Evolutionary conservation across 805 yeast genomes (phyloP), one percentile per base, ranked within the genome.

Genomic region (Pachysolen tannophilus): DNA sequence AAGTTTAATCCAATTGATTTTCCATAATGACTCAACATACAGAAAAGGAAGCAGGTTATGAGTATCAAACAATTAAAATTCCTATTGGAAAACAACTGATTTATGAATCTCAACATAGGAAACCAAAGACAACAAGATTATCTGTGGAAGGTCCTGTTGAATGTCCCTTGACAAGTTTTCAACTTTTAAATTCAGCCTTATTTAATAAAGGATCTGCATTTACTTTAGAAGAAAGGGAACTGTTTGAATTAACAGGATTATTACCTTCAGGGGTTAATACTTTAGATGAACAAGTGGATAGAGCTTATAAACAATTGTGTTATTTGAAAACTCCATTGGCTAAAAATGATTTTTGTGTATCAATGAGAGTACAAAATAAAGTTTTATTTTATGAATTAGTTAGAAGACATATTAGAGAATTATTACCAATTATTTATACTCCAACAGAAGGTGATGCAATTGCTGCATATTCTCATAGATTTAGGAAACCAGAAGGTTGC

Each of bases 201-300:
- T 84, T 82, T 63, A 90, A 90, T 65, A 90, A 92, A 57, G 97
- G 97, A 25, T 80, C 96, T n/a, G 97, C 96, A 1, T 92, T 92
- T 58, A 76, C 92, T 5, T 49, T 58, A 13, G 88, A 83, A 43
- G 98, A 90, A 61, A 73, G 97, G 52, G 64, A 69, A 8, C 83
- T 83, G 2, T 90, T 90, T 59, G 80, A 77, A 11, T 65, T 90
- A 32, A 66, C 65, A 13, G 97, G 96, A 10, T 65, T 90, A 41
- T 66, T 90, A 25, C 98, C 98, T 3, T 73, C 92, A 1, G 79
- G 75, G 44, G 80, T 85, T 20, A 84, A 87, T 56, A 67, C 87
- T 8, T 67, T 88, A 46, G 87, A 90, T 41, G 95, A 83, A 49
- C 97, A 90, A 63, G 87, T 83, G 26, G 90, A 82, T 43, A 73